Conservation (phyloP, 768 basidiomycete species). For the Pleurotus platypus region DNA sequence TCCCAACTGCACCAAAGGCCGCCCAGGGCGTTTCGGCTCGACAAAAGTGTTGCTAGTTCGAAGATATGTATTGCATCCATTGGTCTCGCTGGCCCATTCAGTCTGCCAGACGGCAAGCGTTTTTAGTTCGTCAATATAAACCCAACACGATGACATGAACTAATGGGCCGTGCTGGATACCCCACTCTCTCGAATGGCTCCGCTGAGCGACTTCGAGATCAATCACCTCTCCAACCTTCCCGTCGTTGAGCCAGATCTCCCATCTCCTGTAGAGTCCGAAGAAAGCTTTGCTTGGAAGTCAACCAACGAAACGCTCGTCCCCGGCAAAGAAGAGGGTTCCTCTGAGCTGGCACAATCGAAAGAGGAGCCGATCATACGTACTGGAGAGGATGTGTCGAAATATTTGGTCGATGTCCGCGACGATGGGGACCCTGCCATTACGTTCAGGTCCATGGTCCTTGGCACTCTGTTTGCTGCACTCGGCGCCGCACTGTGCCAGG, state of each 20-base stretch:
- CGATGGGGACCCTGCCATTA: constrained; percentile 38
- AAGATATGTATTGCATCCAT: not conserved
- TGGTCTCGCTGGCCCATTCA: not conserved
- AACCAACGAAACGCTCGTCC: constrained; percentile 2
- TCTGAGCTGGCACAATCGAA: not conserved
- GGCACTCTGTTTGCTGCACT: constrained; percentile 40
- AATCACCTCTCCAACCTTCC: constrained; percentile 4
- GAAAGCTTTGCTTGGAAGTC: constrained; percentile 6
- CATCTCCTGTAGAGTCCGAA: constrained; percentile 1
- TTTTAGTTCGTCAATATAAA: constrained; percentile 1
- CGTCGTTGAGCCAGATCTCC: constrained; percentile 2
- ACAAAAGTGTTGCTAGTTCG: too few species aligned
- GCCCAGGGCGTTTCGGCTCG: too few species aligned
- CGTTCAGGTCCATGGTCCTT: constrained; percentile 37
- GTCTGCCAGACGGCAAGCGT: not conserved
- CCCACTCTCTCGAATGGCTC: constrained; percentile 8
- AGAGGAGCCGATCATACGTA: constrained; percentile 11
- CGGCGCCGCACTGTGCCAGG: constrained; percentile 33
- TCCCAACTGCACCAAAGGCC: too few species aligned
- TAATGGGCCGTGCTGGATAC: not conserved
- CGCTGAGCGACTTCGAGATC: constrained; percentile 7
- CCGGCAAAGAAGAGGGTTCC: constrained; percentile 1
- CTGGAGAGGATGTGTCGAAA: constrained; percentile 30
- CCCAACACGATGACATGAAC: not conserved
- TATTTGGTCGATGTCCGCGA: constrained; percentile 39